Evolutionary conservation across 306 rosid genomes (phyloP).

Genomic region (Geum urbanum): DNA sequence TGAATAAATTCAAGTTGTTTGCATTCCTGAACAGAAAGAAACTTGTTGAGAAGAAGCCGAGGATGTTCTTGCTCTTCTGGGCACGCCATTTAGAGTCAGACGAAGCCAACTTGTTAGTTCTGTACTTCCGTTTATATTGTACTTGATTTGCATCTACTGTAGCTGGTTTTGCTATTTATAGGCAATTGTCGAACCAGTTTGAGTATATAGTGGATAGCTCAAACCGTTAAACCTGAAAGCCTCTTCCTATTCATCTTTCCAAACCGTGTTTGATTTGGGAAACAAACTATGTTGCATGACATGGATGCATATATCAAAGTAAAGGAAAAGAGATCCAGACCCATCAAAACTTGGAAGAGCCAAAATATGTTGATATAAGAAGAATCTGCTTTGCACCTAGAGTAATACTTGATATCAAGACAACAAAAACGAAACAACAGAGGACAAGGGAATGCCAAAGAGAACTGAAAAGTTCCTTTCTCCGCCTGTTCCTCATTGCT

Average conservation of each 20-base stretch:
- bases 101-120: neutral
- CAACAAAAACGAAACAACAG: slow-evolving; percentile 33
- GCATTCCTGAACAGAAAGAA: slow-evolving; percentile 26
- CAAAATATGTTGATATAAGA: slow-evolving; percentile 26
- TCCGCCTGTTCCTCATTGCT: slow-evolving; percentile 44
- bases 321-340: neutral
- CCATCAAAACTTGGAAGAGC: slow-evolving; percentile 4
- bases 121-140: neutral
- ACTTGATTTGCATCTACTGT: neutral
- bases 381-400: slow-evolving; percentile 39
- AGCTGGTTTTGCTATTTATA: neutral
- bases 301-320: neutral
- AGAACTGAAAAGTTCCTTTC: slow-evolving; percentile 42
- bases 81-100: neutral
- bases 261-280: neutral
- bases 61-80: slow-evolving; percentile 31
- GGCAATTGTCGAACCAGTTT: neutral
- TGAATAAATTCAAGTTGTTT: slow-evolving; percentile 81
- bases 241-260: neutral
- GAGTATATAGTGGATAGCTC: neutral
- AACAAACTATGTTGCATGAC: neutral
- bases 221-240: neutral
- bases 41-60: slow-evolving; percentile 48
- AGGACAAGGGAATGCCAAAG: slow-evolving; percentile 45
- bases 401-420: slow-evolving; percentile 38